A percentile compares a stretch with the other conserved stretches of the same genome.
These are phyloP conservation scores for Wickerhamiella sergipiensis DNA, from an alignment of 805 yeast species.

Conservation along the genomic window DNA sequence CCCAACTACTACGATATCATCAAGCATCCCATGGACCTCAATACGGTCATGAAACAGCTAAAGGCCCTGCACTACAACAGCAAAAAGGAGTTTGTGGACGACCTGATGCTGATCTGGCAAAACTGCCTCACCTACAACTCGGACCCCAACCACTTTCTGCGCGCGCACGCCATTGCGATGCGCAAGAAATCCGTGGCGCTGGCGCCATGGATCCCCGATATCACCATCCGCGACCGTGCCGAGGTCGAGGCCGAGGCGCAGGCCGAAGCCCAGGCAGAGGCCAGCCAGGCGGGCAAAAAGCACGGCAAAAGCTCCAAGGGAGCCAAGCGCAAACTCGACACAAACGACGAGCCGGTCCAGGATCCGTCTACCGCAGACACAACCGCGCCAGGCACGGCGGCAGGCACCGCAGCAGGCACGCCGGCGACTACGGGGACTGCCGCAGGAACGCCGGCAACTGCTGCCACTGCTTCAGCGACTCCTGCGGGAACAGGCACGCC, in stretches of 20 bases:
- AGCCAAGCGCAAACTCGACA: conserved; percentile 7
- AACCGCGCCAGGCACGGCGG: too few relatives aligned
- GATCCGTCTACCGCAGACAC: background rate
- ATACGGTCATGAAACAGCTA: conserved; percentile 83
- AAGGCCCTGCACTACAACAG: conserved; percentile 70
- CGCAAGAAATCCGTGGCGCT: conserved; percentile 70
- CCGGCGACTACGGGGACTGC: background rate
- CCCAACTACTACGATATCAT: conserved; percentile 88
- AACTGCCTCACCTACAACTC: conserved; percentile 88
- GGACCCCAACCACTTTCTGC: conserved; percentile 81
- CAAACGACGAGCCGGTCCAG: background rate
- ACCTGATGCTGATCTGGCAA: conserved; percentile 86
- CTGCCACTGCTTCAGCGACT: background rate
- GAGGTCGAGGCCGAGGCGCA: conserved; percentile 30
- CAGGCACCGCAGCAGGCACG: background rate
- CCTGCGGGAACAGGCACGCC: too few relatives aligned
- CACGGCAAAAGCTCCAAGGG: conserved; percentile 8
- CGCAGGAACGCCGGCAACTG: background rate
- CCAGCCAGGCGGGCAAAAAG: background rate
- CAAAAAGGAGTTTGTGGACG: conserved; percentile 87
- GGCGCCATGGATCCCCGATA: conserved; percentile 80
- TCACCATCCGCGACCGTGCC: conserved; percentile 44
- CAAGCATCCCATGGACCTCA: conserved; percentile 90
- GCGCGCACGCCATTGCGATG: conserved; percentile 94
- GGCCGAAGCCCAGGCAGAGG: conserved; percentile 10